Evolutionary conservation across 202 grass and related monocot species (phyloP).

Genomic region (Thinopyrum obtusiflorum): DNA sequence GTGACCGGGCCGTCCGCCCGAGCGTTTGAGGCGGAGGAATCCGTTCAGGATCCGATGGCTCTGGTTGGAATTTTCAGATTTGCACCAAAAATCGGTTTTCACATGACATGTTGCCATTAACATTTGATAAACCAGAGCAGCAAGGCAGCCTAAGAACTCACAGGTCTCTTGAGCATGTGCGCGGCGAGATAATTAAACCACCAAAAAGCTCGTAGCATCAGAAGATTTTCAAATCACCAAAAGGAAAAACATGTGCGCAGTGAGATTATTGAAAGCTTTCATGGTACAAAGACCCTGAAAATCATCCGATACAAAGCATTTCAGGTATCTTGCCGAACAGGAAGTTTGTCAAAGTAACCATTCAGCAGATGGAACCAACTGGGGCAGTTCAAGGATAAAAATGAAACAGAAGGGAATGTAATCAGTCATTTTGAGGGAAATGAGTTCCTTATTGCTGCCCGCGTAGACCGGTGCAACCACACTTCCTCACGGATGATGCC

Average conservation of each 20-base stretch:
- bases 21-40: too few relatives aligned
- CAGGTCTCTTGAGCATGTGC: too few relatives aligned
- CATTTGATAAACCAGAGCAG: too few relatives aligned
- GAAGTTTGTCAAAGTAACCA: conserved; percentile 3
- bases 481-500: not conserved
- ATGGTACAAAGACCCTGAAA: conserved; percentile 11
- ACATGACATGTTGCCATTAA: too few relatives aligned
- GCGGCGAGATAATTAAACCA: too few relatives aligned
- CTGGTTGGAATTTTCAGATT: too few relatives aligned
- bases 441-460: conserved; percentile 25
- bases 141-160: too few relatives aligned
- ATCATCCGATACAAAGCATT: not conserved
- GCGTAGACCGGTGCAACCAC: not conserved
- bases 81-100: too few relatives aligned
- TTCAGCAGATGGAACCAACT: not conserved
- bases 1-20: too few relatives aligned
- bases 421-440: not conserved
- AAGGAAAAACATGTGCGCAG: not conserved
- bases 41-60: too few relatives aligned
- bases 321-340: not conserved
- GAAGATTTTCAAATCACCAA: not conserved
- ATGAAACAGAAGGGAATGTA: not conserved
- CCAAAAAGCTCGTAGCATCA: not conserved
- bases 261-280: conserved; percentile 35
- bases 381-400: not conserved